Percentiles rank a stretch among this genome's conserved stretches.
phyloP scores from a whole-genome alignment of 1,284 basidiomycete genomes.

The Leucoagaricus sp. region DNA sequence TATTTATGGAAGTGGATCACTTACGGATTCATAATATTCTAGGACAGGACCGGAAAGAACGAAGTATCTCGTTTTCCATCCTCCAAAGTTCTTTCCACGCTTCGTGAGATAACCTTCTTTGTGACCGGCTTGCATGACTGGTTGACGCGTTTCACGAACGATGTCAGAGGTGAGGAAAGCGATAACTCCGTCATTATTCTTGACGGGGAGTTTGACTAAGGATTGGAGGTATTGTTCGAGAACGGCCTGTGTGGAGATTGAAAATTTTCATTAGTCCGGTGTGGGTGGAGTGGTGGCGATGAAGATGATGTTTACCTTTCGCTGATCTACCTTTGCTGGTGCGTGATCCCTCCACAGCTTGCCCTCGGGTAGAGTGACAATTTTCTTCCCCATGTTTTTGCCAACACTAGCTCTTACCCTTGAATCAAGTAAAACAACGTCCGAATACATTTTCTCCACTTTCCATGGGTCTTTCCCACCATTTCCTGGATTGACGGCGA shows the following conservation, averaged over 20 bases:
- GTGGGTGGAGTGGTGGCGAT: constrained; percentile 6
- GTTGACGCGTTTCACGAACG: constrained; percentile 70
- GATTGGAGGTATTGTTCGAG: constrained; percentile 88
- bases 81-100: constrained; percentile 95
- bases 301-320: constrained; percentile 64
- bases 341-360: constrained; percentile 96
- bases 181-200: constrained; percentile 88
- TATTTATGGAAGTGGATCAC: constrained; percentile 32
- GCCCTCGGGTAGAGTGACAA: constrained; percentile 85
- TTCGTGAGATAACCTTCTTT: constrained; percentile 98
- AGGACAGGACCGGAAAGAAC: constrained; percentile 85
- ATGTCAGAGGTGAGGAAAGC: constrained; percentile 92
- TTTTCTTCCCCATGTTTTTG: constrained; percentile 74
- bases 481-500: constrained; percentile 55
- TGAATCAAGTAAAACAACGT: constrained; percentile 85
- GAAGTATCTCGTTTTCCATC: constrained; percentile 96
- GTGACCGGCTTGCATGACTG: constrained; percentile 79
- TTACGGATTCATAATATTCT: constrained; percentile 93
- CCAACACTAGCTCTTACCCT: constrained; percentile 65
- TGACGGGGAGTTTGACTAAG: constrained; percentile 81
- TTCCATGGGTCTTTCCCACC: constrained; percentile 77
- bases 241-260: constrained; percentile 53
- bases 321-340: constrained; percentile 92
- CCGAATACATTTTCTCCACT: constrained; percentile 92
- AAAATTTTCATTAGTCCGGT: constrained; percentile 11